These are phyloP conservation scores for Globisporangium nunn DNA, from an alignment of 352 stramenopile species.

Conservation along the genomic window DNA sequence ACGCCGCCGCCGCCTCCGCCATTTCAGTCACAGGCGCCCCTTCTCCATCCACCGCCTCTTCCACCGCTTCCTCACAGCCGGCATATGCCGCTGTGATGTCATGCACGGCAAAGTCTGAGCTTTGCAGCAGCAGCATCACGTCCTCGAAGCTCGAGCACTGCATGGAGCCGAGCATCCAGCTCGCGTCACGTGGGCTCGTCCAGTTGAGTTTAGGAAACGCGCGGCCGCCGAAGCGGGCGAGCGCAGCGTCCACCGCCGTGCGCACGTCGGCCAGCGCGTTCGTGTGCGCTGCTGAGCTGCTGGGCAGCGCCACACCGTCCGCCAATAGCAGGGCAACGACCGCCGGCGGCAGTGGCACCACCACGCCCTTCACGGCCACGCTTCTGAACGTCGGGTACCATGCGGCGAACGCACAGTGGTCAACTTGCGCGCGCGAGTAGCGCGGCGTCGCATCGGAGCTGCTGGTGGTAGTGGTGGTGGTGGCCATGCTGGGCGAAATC, in stretches of 20 bases:
- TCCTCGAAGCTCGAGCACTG: slow-evolving; percentile 79
- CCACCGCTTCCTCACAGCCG: slow-evolving; percentile 28
- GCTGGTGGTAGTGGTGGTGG: background rate
- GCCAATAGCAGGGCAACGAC: slow-evolving; percentile 62
- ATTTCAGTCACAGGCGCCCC: background rate
- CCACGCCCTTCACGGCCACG: slow-evolving; percentile 56
- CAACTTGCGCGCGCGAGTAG: slow-evolving; percentile 65
- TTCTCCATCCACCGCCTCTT: background rate
- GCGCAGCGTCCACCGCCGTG: slow-evolving; percentile 51
- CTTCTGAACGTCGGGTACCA: slow-evolving; percentile 62
- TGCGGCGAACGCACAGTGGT: slow-evolving; percentile 69
- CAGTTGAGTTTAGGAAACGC: slow-evolving; percentile 93
- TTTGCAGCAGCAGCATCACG: slow-evolving; percentile 76
- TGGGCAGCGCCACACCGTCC: slow-evolving; percentile 58
- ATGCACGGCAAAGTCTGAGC: slow-evolving; percentile 86
- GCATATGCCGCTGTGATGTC: slow-evolving; percentile 87
- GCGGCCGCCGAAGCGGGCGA: slow-evolving; percentile 57
- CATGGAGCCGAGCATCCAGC: slow-evolving; percentile 87
- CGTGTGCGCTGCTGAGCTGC: slow-evolving; percentile 1
- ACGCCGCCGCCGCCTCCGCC: background rate
- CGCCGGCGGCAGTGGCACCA: slow-evolving; percentile 37
- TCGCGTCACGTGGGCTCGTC: slow-evolving; percentile 89
- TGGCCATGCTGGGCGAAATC: background rate
- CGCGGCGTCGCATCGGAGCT: slow-evolving; percentile 8
- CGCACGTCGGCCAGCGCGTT: slow-evolving; percentile 32